Conservation (phyloP, 371 early-diverging fungal genomes). For the Saksenaea oblongispora region DNA sequence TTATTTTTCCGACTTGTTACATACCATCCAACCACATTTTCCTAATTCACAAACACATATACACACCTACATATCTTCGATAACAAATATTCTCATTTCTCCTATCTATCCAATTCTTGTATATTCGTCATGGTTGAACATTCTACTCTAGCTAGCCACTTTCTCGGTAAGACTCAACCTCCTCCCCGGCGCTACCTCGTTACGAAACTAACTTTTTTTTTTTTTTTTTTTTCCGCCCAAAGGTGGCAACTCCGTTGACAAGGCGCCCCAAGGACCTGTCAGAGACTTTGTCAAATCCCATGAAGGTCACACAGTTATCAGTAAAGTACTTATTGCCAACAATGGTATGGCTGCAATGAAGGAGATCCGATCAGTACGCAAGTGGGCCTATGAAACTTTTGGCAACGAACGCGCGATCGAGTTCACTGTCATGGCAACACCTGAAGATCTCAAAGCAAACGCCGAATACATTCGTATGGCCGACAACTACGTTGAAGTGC, state of each 20-base stretch:
- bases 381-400: slow-evolving; percentile 98
- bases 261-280: slow-evolving; percentile 59
- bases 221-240: not conserved
- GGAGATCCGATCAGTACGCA: slow-evolving; percentile 96
- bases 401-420: slow-evolving; percentile 94
- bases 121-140: slow-evolving; percentile 11
- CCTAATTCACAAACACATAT: not conserved
- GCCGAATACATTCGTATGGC: slow-evolving; percentile 99
- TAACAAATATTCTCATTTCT: not conserved
- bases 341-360: slow-evolving; percentile 99
- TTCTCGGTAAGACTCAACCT: slow-evolving; percentile 2
- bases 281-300: slow-evolving; percentile 77
- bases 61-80: not conserved
- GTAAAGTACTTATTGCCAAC: slow-evolving; percentile 95
- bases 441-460: slow-evolving; percentile 95
- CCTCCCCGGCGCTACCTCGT: not conserved
- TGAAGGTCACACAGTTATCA: slow-evolving; percentile 88
- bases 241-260: slow-evolving; percentile 66
- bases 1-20: not conserved
- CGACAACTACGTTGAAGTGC: slow-evolving; percentile 96
- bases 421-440: slow-evolving; percentile 98
- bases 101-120: not conserved
- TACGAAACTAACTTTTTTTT: not conserved
- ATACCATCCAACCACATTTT: not conserved
- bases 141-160: slow-evolving; percentile 1